phyloP scores from a whole-genome alignment of 2,329 filamentous ascomycete species.

The Xylaria sp. region DNA sequence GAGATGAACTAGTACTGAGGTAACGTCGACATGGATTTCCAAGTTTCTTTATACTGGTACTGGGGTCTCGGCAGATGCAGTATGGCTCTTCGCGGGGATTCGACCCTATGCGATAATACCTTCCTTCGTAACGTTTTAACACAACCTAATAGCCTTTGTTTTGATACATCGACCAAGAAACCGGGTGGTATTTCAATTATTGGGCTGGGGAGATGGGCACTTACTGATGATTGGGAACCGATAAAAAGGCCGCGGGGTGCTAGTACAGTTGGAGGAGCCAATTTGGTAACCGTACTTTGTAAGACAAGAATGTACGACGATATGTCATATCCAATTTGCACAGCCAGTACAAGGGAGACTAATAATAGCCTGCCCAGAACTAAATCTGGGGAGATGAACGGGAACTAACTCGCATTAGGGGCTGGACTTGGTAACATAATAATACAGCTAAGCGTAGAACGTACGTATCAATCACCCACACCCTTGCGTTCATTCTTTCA shows the following conservation, averaged over 20 bases:
- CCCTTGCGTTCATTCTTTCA: background rate
- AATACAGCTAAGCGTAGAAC: background rate
- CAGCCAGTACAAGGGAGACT: background rate
- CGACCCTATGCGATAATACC: background rate
- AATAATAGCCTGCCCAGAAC: background rate
- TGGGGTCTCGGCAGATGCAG: background rate
- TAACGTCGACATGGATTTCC: background rate
- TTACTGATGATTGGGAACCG: background rate
- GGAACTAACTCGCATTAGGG: background rate
- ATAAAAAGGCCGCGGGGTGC: background rate
- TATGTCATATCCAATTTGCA: background rate
- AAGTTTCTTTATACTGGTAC: background rate
- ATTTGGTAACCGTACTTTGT: background rate
- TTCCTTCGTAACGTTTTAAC: background rate
- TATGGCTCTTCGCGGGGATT: background rate
- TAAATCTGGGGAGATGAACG: background rate
- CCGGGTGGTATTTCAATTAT: background rate
- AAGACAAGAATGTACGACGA: background rate
- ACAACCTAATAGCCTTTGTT: background rate
- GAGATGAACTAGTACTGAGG: background rate
- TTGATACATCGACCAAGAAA: background rate
- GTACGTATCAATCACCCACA: conserved; percentile 2
- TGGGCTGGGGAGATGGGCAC: background rate
- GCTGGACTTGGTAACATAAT: no score
- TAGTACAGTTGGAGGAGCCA: background rate